These are phyloP conservation scores for Acidiella bohemica DNA, from an alignment of 495 filamentous ascomycete species.

Conservation along the genomic window DNA sequence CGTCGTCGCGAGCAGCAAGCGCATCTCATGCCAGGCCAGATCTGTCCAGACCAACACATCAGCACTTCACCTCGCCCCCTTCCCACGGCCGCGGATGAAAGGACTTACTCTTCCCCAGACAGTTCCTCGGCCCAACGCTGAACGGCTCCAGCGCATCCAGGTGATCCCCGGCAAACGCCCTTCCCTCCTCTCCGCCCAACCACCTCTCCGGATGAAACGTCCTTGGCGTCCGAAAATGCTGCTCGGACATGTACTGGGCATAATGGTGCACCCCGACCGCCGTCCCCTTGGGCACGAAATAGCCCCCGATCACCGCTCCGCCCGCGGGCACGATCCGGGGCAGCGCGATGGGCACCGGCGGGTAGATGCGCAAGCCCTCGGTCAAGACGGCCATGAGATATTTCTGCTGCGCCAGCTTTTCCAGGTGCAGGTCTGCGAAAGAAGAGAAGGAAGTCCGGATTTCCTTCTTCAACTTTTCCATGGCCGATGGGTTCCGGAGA, in stretches of 20 bases:
- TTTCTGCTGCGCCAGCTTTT: constrained; percentile 13
- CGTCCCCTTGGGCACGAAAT: constrained; percentile 14
- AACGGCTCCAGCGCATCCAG: constrained; percentile 16
- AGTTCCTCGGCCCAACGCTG: constrained; percentile 13
- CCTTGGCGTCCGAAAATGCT: constrained; percentile 15
- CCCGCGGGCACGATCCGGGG: neutral
- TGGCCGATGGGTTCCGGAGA: constrained; percentile 13
- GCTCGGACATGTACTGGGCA: constrained; percentile 2
- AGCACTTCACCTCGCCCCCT: too few relatives aligned
- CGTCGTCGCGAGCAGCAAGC: constrained; percentile 24
- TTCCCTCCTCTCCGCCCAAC: constrained; percentile 15
- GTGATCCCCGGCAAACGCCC: constrained; percentile 12
- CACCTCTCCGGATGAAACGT: constrained; percentile 23
- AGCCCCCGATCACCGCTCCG: neutral
- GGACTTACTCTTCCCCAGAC: constrained; percentile 12
- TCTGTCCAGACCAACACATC: too few relatives aligned
- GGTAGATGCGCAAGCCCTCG: constrained; percentile 21
- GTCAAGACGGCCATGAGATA: constrained; percentile 19
- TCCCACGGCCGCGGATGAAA: too few relatives aligned
- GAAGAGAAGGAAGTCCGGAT: constrained; percentile 14
- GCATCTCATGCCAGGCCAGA: constrained; percentile 29
- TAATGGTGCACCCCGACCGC: constrained; percentile 15
- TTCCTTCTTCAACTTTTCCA: constrained; percentile 11
- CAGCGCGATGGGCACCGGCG: constrained; percentile 9
- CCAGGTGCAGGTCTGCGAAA: constrained; percentile 15